A percentile compares a stretch with the other conserved stretches of the same genome.
Evolutionary conservation across 116 monocot genomes (phyloP).

Genomic region (Phalaenopsis hybrid): DNA sequence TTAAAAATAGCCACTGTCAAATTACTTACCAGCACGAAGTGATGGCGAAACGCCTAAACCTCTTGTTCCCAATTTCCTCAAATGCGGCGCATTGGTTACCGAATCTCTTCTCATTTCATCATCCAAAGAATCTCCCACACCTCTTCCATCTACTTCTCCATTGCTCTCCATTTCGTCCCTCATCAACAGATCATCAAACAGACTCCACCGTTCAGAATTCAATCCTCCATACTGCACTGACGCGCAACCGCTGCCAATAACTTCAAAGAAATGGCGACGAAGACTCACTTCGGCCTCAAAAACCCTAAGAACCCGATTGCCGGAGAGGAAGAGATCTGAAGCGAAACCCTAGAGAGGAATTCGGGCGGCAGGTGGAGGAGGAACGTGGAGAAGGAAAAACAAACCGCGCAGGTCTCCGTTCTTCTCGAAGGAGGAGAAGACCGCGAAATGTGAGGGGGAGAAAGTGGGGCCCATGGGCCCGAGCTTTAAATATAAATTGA

Average conservation of each 20-base stretch:
- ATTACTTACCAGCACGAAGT: not conserved
- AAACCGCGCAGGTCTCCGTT: too few species aligned
- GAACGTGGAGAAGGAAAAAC: not conserved
- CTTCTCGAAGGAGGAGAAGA: too few species aligned
- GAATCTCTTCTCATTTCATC: not conserved
- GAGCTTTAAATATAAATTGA: too few species aligned
- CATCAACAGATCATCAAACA: not conserved
- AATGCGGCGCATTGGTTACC: not conserved
- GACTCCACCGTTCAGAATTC: not conserved
- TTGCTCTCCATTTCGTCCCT: not conserved
- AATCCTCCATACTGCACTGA: not conserved
- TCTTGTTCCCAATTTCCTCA: not conserved
- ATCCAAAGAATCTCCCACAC: not conserved
- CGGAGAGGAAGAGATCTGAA: not conserved
- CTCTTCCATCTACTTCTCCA: not conserved
- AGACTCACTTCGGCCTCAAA: not conserved
- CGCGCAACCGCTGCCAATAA: not conserved
- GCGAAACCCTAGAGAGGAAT: not conserved
- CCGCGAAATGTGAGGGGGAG: too few species aligned
- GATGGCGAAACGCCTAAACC: not conserved
- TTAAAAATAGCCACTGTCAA: not conserved
- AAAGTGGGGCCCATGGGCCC: too few species aligned
- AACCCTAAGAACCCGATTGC: not conserved
- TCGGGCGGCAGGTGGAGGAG: not conserved
- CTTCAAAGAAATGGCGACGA: not conserved